These are phyloP conservation scores for Aspergillus bombycis DNA, from an alignment of 2,329 filamentous ascomycete species.

Conservation along the genomic window DNA sequence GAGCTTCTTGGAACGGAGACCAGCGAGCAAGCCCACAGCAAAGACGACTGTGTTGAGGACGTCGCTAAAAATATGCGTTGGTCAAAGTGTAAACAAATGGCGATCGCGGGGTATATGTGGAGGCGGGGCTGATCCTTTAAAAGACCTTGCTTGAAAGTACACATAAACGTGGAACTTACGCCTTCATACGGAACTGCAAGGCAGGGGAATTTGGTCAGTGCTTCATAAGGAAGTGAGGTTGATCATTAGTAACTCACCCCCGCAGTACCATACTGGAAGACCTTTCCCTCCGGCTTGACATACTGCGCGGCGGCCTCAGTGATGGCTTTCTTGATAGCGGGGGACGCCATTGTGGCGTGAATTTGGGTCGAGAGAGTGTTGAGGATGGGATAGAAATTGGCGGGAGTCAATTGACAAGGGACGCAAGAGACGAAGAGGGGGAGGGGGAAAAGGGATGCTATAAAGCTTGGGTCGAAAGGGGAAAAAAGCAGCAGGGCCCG, in stretches of 20 bases:
- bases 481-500: slow-evolving; percentile 14
- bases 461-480: slow-evolving; percentile 13
- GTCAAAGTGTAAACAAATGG: slow-evolving; percentile 40
- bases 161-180: slow-evolving; percentile 52
- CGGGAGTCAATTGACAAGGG: slow-evolving; percentile 4
- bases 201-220: slow-evolving; percentile 16
- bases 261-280: slow-evolving; percentile 64
- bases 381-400: background rate
- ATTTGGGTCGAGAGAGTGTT: slow-evolving; percentile 12
- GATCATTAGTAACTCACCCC: slow-evolving; percentile 53
- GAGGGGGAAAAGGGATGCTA: background rate
- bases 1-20: slow-evolving; percentile 85
- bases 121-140: slow-evolving; percentile 31
- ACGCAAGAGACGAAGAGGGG: slow-evolving; percentile 1
- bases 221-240: slow-evolving; percentile 4
- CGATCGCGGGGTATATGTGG: slow-evolving; percentile 35
- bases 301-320: slow-evolving; percentile 52
- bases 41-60: slow-evolving; percentile 91
- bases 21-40: slow-evolving; percentile 85
- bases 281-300: slow-evolving; percentile 52
- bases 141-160: slow-evolving; percentile 14
- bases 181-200: slow-evolving; percentile 68
- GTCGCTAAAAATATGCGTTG: slow-evolving; percentile 53
- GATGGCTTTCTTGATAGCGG: slow-evolving; percentile 49
- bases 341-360: slow-evolving; percentile 45